Base-by-base conservation (phyloP, 495 filamentous ascomycete species). In the Trichocladium uniseriatum region DNA sequence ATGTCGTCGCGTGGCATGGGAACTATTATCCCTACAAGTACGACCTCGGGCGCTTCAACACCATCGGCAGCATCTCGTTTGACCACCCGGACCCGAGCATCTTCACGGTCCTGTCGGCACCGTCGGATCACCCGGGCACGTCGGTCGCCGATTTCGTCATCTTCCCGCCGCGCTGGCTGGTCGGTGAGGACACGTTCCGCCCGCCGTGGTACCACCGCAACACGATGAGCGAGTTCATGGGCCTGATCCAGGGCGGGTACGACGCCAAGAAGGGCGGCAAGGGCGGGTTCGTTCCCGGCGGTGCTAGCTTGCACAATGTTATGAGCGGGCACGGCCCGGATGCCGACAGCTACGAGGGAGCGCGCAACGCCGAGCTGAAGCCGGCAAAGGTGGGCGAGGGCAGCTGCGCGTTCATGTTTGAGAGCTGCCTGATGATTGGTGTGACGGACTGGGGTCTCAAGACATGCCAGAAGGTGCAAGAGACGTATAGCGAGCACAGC, bases 381-480 rank as follows among this genome's bases (percentile, higher is more conserved):
- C 78, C 79, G 1, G 49, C 45, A 7, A 73, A 79, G 59, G 72
- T 79, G 5, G 79, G 79, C 1, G 72, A 66, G 44, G 76, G 74
- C 18, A 79, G 76, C 52, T 79, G 79, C 55, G 79, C 79, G 24
- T 79, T 82, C 53, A 89, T 90, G 79, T 77, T 73, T 55, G 75
- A 73, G 68, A 87, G 83, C 60, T 78, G 75, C 51, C 64, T 87
- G 35, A 94, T 94, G 89, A 78, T 95, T 9, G 89, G 89, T 4
- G 87, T 94, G 13, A 94, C 89, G 14, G 86, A 91, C 54, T 95
- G 89, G 89, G 89, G 87, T 0, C 65, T 94, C 44, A 83, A 86
- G 66, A 81, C 74, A 38, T 94, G 89, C 56, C 72, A 77, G 58
- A 94, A 91, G 72, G 84, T 94, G 32, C 89, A 95, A 67, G 75